phyloP scores from a whole-genome alignment of 2,329 filamentous ascomycete species.

The Aureobasidium subglaciale region DNA sequence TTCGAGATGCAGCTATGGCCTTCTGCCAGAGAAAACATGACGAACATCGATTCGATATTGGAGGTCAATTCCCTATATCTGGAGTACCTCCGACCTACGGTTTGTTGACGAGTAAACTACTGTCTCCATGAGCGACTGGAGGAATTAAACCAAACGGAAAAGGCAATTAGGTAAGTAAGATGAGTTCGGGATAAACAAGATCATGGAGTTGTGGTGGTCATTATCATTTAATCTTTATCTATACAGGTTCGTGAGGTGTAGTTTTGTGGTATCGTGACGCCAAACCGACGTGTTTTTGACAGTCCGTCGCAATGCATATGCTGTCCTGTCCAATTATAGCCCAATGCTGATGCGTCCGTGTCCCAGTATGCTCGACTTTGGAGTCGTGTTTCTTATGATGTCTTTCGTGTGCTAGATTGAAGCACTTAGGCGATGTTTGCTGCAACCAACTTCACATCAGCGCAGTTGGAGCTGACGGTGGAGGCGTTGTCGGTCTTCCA shows the following conservation, averaged over 20 bases:
- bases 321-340: neutral
- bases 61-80: neutral
- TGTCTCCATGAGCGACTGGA: too few relatives aligned
- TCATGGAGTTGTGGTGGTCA: too few relatives aligned
- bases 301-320: neutral
- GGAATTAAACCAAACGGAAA: too few relatives aligned
- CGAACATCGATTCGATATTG: neutral
- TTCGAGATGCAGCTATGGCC: neutral
- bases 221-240: conserved; percentile 10
- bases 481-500: conserved; percentile 6
- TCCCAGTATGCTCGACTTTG: neutral
- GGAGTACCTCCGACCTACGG: neutral
- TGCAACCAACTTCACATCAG: conserved; percentile 9
- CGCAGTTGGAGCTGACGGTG: neutral
- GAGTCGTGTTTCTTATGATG: neutral
- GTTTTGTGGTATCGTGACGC: neutral
- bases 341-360: neutral
- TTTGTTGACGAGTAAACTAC: neutral
- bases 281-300: neutral
- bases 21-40: neutral
- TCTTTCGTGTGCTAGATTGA: neutral
- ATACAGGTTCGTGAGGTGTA: neutral
- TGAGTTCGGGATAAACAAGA: too few relatives aligned
- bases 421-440: neutral
- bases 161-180: neutral